Evolutionary conservation across 176 grass and related monocot genomes (phyloP).

Genomic region (Luzula sylvatica): DNA sequence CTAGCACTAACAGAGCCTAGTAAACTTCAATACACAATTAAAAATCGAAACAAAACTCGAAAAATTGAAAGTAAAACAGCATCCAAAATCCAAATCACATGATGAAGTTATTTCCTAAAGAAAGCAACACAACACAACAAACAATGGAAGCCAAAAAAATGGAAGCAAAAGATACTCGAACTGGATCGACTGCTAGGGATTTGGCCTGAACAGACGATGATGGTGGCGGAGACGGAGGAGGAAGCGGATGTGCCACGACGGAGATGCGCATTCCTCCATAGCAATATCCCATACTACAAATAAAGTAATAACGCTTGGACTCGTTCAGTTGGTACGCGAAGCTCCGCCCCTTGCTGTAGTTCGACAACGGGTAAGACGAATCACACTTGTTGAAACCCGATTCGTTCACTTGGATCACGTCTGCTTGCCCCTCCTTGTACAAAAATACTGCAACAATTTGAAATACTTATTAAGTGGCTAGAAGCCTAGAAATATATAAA

Average conservation of each 20-base stretch:
- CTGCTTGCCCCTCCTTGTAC: slow-evolving; percentile 37
- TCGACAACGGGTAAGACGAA: slow-evolving; percentile 27
- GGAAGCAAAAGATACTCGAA: slow-evolving; percentile 3
- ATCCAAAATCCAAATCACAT: slow-evolving; percentile 7
- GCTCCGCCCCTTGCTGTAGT: slow-evolving; percentile 36
- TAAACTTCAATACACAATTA: too few relatives aligned
- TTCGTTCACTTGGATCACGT: slow-evolving; percentile 61
- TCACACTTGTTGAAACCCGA: slow-evolving; percentile 45
- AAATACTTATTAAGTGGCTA: neutral
- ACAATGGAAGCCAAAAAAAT: neutral
- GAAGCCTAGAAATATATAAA: neutral
- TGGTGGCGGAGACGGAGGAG: slow-evolving; percentile 4
- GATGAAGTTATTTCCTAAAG: neutral
- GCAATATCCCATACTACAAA: slow-evolving; percentile 72
- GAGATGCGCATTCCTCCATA: slow-evolving; percentile 57
- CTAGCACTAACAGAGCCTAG: too few relatives aligned
- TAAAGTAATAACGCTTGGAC: slow-evolving; percentile 54
- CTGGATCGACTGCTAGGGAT: neutral
- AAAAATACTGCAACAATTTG: slow-evolving; percentile 32
- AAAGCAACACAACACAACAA: neutral
- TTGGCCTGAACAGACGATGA: neutral
- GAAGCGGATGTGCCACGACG: slow-evolving; percentile 24
- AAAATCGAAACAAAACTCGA: too few relatives aligned
- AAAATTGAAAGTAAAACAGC: too few relatives aligned
- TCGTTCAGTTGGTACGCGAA: slow-evolving; percentile 45